A percentile compares a stretch with the other conserved stretches of the same genome.
Evolutionary conservation across 768 basidiomycete genomes (phyloP).

Genomic region (Mrakia frigida): DNA sequence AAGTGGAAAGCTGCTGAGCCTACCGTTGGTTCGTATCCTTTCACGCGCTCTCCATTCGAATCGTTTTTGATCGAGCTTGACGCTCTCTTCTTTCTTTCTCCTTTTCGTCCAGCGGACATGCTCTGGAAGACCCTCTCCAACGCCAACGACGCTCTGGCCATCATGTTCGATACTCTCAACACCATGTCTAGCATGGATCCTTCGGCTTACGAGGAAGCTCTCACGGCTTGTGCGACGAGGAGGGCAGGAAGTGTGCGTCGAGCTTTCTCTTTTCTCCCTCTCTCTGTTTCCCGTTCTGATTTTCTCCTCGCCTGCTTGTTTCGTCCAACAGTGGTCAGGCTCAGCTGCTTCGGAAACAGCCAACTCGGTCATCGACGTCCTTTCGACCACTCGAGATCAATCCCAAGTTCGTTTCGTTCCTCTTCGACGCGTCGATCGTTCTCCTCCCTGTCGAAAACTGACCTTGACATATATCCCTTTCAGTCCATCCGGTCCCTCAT

Average conservation of each 20-base stretch:
- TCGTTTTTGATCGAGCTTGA: background rate
- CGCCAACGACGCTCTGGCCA: constrained; percentile 21
- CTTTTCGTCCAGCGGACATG: constrained; percentile 3
- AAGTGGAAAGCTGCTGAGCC: constrained; percentile 72
- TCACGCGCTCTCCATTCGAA: background rate
- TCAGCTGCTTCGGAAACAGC: background rate
- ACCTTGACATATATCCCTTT: background rate
- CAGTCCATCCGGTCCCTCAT: constrained; percentile 73
- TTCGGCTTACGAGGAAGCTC: constrained; percentile 17
- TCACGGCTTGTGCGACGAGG: background rate
- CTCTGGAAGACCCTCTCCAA: constrained; percentile 17
- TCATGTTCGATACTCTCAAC: constrained; percentile 1
- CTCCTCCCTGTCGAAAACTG: background rate
- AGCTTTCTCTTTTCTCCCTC: background rate
- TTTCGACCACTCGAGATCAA: constrained; percentile 4
- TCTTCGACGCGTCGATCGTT: background rate
- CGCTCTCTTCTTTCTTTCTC: background rate
- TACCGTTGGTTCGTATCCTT: constrained; percentile 43
- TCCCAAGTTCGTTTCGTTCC: constrained; percentile 7
- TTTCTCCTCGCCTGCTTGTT: background rate
- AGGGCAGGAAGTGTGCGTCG: constrained; percentile 2
- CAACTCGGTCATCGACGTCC: constrained; percentile 17
- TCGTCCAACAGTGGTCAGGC: background rate
- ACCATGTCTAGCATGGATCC: constrained; percentile 15
- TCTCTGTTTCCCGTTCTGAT: too few species aligned